Evolutionary conservation across 2,329 filamentous ascomycete species (phyloP), one percentile per base, ranked within the genome.

Genomic region (Myriangium duriaei): DNA sequence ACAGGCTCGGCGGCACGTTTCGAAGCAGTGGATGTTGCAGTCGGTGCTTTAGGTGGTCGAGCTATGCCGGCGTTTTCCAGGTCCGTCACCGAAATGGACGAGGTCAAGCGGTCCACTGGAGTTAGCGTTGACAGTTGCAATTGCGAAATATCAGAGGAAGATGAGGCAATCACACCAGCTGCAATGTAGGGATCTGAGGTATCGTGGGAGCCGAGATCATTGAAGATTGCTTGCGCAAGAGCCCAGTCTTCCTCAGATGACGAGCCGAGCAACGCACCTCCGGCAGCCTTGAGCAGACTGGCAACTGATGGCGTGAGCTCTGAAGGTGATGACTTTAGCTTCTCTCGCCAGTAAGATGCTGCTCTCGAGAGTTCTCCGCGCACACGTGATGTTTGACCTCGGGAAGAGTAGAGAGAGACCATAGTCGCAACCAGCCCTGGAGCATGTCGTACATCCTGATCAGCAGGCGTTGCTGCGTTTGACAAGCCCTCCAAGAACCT

Each of bases 151-250:
- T 63, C 65, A 2, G 73, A 73, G 17, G 82, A 80, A 49, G 82
- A 75, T 7, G 86, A 79, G 3, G 91, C 91, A 5, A 96, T 74
- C n/a, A 91, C 74, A 1, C 91, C 91, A 6, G 86, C 86, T 11
- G 76, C 72, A 1, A 82, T 78, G 39, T 80, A 69, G 19, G 69
- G 71, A 49, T 93, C 83, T 28, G 64, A 65, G n/a, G 71, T 64
- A 30, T 85, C 70, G 42, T 76, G 68, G 2, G 72, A 61, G 45
- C 80, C 72, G 10, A 96, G 69, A 33, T 71, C 71, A 36, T 74
- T 69, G 59, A 96, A 96, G 5, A 91, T 79, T n/a, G 81, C 72
- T 3, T 76, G 76, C 0, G 91, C 87, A 0, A 75, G 66, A 11
- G 69, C 58, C 16, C 85, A 63, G 47, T 94, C 82, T 11, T 79